Base-by-base conservation (phyloP, 2,329 filamentous ascomycete genomes). In the Aspergillus melleus region DNA sequence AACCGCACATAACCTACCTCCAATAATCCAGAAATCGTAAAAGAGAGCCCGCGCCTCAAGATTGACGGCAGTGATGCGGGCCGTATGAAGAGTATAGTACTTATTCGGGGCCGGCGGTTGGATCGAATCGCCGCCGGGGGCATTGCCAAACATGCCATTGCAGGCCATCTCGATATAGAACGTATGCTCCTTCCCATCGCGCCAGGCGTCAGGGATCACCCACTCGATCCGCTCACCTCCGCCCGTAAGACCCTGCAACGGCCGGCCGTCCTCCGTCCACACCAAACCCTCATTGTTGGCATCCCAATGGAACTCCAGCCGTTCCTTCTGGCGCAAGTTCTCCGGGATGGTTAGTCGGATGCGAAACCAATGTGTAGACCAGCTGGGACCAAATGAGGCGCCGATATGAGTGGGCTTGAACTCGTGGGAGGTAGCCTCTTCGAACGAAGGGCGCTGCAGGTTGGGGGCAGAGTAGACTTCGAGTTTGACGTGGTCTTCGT, bases 111-210 rank as follows among this genome's bases (percentile, higher is more conserved):
- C 83, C 0, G 95, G 95, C 14, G 95, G 92, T 73, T 96, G 91
- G 67, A 97, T 98, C 32, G 84, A 87, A 74, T 96, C 91, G 26
- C 91, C 92, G 20, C 89, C 89, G 0, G 89, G 84, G 0, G 92
- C 90, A 74, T 96, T 96, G 68, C 95, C 95, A 78, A 98, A 98
- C 93, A 98, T 98, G 76, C 89, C 88, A 75, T 99, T 99, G 79
- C 95, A 98, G 20, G 95, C 95, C 91, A 98, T 96, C 79, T 99
- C 95, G 65, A 99, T 89, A 76, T 97, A 99, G 69, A 99, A 90
- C 19, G 84, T 87, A 74, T 98, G 93, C 70, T 92, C 86, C 73
- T 94, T 88, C 55, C 92, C 93, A 74, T 96, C 91, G 62, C 90
- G 86, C 79, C 90, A 96, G 16, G 82, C 81, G 54, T 91, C 82